phyloP scores from a whole-genome alignment of 148 eudicot species.

The Silene latifolia region DNA sequence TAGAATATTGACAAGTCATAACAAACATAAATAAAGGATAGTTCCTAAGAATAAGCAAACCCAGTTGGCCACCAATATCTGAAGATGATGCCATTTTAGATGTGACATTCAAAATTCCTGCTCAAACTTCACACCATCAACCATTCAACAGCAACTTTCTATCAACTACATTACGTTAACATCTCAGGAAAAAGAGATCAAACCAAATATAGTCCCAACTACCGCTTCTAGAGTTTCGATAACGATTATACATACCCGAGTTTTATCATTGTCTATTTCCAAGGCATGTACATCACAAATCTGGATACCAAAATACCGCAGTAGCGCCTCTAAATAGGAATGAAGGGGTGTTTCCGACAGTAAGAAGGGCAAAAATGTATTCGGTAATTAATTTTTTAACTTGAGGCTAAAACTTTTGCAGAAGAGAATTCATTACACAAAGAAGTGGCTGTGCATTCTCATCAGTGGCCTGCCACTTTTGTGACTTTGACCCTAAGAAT shows the following conservation, averaged over 20 bases:
- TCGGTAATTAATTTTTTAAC: constrained; percentile 40
- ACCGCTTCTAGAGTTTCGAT: neutral
- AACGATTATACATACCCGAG: neutral
- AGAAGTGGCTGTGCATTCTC: constrained; percentile 42
- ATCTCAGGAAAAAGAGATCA: neutral
- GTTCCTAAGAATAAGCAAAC: constrained; percentile 20
- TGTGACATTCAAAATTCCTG: constrained; percentile 4
- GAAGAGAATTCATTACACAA: constrained; percentile 51
- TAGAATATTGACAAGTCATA: too few relatives aligned
- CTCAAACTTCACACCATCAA: constrained; percentile 12
- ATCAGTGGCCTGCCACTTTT: constrained; percentile 84
- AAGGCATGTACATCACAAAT: neutral
- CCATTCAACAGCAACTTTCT: constrained; percentile 21
- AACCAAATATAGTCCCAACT: neutral
- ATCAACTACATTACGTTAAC: neutral
- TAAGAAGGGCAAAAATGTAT: constrained; percentile 34
- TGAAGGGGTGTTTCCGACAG: neutral
- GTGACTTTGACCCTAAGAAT: constrained; percentile 74
- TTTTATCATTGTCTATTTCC: neutral
- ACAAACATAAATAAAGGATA: neutral
- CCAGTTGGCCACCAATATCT: constrained; percentile 30
- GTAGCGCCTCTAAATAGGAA: neutral
- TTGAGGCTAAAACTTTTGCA: constrained; percentile 45
- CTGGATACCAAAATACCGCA: too few relatives aligned
- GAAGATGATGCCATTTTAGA: constrained; percentile 19